Conservation (phyloP, 495 filamentous ascomycete species). For the Chaetomidium leptoderma region DNA sequence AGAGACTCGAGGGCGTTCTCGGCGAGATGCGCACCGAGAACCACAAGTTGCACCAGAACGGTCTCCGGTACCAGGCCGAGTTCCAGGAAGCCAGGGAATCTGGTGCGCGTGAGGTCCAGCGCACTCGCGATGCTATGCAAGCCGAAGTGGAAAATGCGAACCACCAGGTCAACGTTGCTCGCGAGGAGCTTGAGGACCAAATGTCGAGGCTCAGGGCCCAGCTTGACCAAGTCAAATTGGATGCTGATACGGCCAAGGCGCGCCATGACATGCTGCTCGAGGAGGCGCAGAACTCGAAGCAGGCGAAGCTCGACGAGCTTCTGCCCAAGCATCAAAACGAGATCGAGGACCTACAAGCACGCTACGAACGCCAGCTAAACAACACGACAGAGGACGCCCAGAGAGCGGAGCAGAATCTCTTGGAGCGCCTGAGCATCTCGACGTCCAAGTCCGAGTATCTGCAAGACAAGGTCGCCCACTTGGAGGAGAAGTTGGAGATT, state of each 20-base stretch:
- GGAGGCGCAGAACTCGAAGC: conserved; percentile 62
- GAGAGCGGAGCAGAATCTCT: conserved; percentile 60
- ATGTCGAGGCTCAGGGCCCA: conserved; percentile 62
- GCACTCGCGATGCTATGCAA: conserved; percentile 71
- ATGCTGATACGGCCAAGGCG: conserved; percentile 67
- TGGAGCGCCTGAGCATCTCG: conserved; percentile 68
- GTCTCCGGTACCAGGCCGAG: conserved; percentile 73
- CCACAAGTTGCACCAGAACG: conserved; percentile 58
- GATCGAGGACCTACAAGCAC: conserved; percentile 58
- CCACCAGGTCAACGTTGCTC: conserved; percentile 73
- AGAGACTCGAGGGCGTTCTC: conserved; percentile 63
- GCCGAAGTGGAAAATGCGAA: conserved; percentile 75
- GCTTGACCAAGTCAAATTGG: conserved; percentile 65
- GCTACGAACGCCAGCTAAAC: conserved; percentile 68
- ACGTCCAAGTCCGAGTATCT: conserved; percentile 75
- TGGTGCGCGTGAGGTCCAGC: conserved; percentile 69
- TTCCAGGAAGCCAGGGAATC: conserved; percentile 75
- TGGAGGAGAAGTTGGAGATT: conserved; percentile 84
- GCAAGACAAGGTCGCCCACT: conserved; percentile 71
- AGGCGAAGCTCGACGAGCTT: conserved; percentile 63
- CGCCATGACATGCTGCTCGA: conserved; percentile 74
- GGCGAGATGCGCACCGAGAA: conserved; percentile 63
- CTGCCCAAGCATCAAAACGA: conserved; percentile 66
- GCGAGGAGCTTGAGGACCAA: conserved; percentile 71
- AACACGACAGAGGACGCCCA: conserved; percentile 69